Percentiles rank a stretch among this genome's conserved stretches.
Evolutionary conservation across 1,139 yeast species (phyloP).

Genomic region (Hemisphaericaspora subhashii): DNA sequence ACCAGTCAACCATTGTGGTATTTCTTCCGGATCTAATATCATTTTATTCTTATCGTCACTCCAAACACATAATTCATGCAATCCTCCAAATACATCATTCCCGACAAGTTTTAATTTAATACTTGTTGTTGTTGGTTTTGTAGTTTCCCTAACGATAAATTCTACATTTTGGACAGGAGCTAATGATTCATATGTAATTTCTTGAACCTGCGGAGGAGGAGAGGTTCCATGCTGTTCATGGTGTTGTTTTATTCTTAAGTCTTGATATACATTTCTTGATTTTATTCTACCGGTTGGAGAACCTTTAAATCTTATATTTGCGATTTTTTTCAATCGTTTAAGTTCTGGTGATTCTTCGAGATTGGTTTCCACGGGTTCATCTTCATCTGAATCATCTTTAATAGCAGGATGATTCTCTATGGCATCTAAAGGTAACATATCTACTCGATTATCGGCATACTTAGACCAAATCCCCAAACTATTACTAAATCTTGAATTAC

Average conservation of each 20-base stretch:
- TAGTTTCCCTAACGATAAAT: conserved; percentile 36
- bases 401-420: conserved; percentile 29
- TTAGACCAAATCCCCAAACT: conserved; percentile 70
- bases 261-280: conserved; percentile 38
- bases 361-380: conserved; percentile 6
- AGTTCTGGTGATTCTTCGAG: conserved; percentile 14
- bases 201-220: conserved; percentile 13
- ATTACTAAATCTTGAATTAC: conserved; percentile 57
- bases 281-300: conserved; percentile 30
- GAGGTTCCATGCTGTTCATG: conserved; percentile 18
- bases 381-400: conserved; percentile 9
- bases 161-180: conserved; percentile 58
- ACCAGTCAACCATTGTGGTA: conserved; percentile 83
- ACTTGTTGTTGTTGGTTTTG: conserved; percentile 17
- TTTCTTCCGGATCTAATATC: conserved; percentile 48
- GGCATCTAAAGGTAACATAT: conserved; percentile 57
- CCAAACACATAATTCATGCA: conserved; percentile 64
- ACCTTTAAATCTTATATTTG: conserved; percentile 62
- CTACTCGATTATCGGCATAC: conserved; percentile 66
- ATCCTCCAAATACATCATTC: conserved; percentile 76
- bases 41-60: conserved; percentile 32
- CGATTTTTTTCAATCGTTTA: conserved; percentile 32
- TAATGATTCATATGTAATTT: conserved; percentile 41
- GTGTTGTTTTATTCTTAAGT: conserved; percentile 14
- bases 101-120: conserved; percentile 61